Percentiles rank a stretch among this genome's conserved stretches.
phyloP scores from a whole-genome alignment of 257 asterid species.

The Fraxinus americana region DNA sequence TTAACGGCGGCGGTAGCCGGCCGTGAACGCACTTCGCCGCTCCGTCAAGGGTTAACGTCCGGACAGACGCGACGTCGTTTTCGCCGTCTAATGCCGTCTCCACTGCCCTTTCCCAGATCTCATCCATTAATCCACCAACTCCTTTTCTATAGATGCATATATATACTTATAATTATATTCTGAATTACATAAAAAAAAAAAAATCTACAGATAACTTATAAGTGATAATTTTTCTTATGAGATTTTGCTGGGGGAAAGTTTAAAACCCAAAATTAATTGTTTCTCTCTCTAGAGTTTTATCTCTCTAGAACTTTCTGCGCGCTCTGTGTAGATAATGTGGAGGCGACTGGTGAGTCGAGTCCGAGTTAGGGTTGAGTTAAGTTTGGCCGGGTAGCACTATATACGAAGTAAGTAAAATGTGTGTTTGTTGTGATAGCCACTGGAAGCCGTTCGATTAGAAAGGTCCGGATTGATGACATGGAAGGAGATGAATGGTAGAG shows the following conservation, averaged over 20 bases:
- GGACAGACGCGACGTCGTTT: constrained; percentile 65
- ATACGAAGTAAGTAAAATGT: constrained; percentile 19
- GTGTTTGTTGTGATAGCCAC: constrained; percentile 27
- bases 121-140: constrained; percentile 60
- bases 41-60: constrained; percentile 84
- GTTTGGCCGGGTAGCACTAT: constrained; percentile 47
- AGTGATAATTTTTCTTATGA: not conserved
- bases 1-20: constrained; percentile 81
- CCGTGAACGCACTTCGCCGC: constrained; percentile 95
- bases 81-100: constrained; percentile 92
- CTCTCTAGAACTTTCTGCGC: constrained; percentile 33
- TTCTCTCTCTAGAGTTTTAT: constrained; percentile 14
- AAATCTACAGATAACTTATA: constrained; percentile 2
- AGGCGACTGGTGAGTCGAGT: constrained; percentile 54
- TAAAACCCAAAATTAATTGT: constrained; percentile 31
- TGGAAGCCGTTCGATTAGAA: constrained; percentile 39
- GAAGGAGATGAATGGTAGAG: constrained; percentile 38
- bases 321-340: constrained; percentile 44
- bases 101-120: constrained; percentile 96
- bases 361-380: constrained; percentile 65
- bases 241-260: constrained; percentile 16
- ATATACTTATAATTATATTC: constrained; percentile 11
- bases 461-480: constrained; percentile 70
- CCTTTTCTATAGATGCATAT: constrained; percentile 7
- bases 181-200: not conserved